A percentile compares a stretch with the other conserved stretches of the same genome.
These are phyloP conservation scores for Malassezia nana DNA, from an alignment of 1,284 basidiomycete species.

Conservation along the genomic window DNA sequence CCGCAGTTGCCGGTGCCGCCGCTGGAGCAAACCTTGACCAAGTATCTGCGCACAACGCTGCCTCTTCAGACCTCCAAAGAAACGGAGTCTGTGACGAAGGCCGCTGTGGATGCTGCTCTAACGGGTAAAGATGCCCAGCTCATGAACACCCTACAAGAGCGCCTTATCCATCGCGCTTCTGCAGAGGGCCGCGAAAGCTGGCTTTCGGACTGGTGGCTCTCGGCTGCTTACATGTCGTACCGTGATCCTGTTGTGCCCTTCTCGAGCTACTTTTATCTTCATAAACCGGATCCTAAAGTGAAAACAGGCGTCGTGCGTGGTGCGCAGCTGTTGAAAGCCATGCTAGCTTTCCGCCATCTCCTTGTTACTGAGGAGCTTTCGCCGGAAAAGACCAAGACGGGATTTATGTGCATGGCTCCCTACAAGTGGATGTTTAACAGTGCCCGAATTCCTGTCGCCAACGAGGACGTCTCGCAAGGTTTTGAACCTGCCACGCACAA, in stretches of 20 bases:
- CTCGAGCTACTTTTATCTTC: constrained; percentile 91
- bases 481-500: constrained; percentile 69
- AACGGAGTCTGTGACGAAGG: constrained; percentile 29
- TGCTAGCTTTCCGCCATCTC: constrained; percentile 41
- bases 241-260: constrained; percentile 83
- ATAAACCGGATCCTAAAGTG: constrained; percentile 56
- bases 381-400: constrained; percentile 74
- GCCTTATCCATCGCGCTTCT: constrained; percentile 64
- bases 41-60: constrained; percentile 39
- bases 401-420: constrained; percentile 83
- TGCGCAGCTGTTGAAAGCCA: constrained; percentile 41
- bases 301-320: constrained; percentile 32
- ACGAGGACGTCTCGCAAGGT: constrained; percentile 72
- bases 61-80: constrained; percentile 28
- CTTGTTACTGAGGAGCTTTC: constrained; percentile 59
- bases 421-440: constrained; percentile 98
- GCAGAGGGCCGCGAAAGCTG: constrained; percentile 59
- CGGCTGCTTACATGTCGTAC: constrained; percentile 57
- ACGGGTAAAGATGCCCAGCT: constrained; percentile 64
- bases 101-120: constrained; percentile 52
- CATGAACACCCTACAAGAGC: constrained; percentile 65
- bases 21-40: constrained; percentile 40
- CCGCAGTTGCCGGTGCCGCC: constrained; percentile 43
- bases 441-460: constrained; percentile 70
- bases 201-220: constrained; percentile 97